A percentile compares a stretch with the other conserved stretches of the same genome.
phyloP scores from a whole-genome alignment of 306 rosid species.

The Fragaria iinumae region DNA sequence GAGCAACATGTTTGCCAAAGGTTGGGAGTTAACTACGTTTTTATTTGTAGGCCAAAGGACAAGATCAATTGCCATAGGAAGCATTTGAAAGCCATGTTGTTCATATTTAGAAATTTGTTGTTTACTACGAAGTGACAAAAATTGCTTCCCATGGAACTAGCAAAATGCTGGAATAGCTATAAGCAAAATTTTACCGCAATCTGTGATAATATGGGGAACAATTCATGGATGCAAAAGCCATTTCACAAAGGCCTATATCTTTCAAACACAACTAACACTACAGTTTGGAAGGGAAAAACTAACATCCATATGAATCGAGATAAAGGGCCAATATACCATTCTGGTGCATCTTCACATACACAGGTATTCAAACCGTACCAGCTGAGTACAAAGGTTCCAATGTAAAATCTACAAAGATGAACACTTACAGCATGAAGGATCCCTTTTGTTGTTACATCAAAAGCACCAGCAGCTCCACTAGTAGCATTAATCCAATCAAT shows the following conservation, averaged over 20 bases:
- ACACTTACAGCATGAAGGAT: constrained; percentile 88
- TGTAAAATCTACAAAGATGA: constrained; percentile 3
- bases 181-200: background rate
- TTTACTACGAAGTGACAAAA: background rate
- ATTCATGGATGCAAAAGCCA: background rate
- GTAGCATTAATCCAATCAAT: constrained; percentile 95
- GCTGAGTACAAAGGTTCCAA: background rate
- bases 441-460: constrained; percentile 98
- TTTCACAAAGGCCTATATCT: background rate
- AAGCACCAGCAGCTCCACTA: constrained; percentile 80
- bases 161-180: background rate
- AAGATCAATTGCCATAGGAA: background rate
- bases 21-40: background rate
- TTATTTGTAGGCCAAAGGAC: background rate
- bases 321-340: background rate
- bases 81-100: background rate
- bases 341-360: background rate
- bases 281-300: background rate
- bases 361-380: background rate
- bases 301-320: background rate
- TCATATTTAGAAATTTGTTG: background rate
- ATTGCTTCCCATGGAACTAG: background rate
- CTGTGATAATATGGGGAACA: background rate
- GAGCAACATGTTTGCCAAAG: background rate
- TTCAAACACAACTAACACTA: background rate